Evolutionary conservation across 768 basidiomycete species (phyloP).

Genomic region (Tephrocybe sp.): DNA sequence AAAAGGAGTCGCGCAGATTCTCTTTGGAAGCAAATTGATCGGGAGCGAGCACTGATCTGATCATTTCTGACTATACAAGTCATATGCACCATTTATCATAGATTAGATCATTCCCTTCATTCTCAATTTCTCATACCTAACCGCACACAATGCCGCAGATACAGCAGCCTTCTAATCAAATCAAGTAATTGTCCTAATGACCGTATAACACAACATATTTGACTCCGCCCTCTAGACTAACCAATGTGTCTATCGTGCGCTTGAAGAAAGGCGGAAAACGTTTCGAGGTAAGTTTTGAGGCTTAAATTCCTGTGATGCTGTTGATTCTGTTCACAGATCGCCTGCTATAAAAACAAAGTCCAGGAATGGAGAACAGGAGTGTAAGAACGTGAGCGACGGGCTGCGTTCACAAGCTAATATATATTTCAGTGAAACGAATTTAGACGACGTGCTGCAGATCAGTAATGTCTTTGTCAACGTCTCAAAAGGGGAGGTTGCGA

Average conservation of each 20-base stretch:
- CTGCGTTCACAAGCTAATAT: slow-evolving; percentile 1
- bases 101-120: no score
- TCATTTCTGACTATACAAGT: no score
- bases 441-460: slow-evolving; percentile 96
- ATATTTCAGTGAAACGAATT: slow-evolving; percentile 65
- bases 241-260: slow-evolving; percentile 95
- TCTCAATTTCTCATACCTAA: no score
- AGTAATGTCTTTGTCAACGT: slow-evolving; percentile 95
- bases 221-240: slow-evolving; percentile 56
- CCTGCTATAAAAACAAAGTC: slow-evolving; percentile 99
- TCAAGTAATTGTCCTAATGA: slow-evolving; percentile 53
- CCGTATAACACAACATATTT: slow-evolving; percentile 1
- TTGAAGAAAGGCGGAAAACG: slow-evolving; percentile 97
- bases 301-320: background rate
- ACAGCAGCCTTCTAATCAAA: slow-evolving; percentile 86
- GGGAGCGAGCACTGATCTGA: no score
- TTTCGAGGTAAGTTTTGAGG: slow-evolving; percentile 66
- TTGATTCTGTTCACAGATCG: slow-evolving; percentile 52
- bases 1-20: no score
- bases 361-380: slow-evolving; percentile 94
- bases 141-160: slow-evolving; percentile 54
- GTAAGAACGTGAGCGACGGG: slow-evolving; percentile 40
- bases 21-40: no score
- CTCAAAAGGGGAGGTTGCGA: slow-evolving; percentile 92
- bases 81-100: no score